A percentile compares a stretch with the other conserved stretches of the same genome.
Evolutionary conservation across 441 rosid species (phyloP).

Genomic region (Populus hybrid): DNA sequence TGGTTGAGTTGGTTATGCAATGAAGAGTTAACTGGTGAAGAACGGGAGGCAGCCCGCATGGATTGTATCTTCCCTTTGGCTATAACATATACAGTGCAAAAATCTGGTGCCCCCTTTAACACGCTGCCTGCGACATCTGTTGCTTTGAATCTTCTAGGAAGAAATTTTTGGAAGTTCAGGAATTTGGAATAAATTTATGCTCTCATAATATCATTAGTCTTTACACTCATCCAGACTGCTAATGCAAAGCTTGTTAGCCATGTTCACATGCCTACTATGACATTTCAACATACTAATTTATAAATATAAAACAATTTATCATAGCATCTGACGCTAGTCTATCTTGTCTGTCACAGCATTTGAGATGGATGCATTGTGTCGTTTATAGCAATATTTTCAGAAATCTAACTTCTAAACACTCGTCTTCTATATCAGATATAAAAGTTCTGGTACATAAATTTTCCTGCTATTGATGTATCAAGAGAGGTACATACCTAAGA

Average conservation of each 20-base stretch:
- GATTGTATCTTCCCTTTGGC: constrained; percentile 70
- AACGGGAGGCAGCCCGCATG: constrained; percentile 56
- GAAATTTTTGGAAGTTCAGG: neutral
- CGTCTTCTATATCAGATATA: neutral
- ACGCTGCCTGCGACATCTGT: constrained; percentile 52
- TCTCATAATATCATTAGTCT: neutral
- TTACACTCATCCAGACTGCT: neutral
- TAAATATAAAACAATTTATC: neutral
- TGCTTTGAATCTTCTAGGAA: constrained; percentile 54
- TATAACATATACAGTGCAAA: constrained; percentile 60
- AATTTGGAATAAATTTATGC: neutral
- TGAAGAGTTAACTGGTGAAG: constrained; percentile 52
- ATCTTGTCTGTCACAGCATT: neutral
- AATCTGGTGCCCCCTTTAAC: constrained; percentile 72
- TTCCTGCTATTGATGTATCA: neutral
- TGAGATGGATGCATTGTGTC: neutral
- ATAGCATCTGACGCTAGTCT: neutral
- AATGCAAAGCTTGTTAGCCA: neutral
- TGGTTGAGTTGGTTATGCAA: constrained; percentile 38
- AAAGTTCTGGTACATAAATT: neutral
- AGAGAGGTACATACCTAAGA: constrained; percentile 48
- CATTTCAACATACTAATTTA: neutral
- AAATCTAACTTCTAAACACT: neutral
- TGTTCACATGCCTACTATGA: neutral
- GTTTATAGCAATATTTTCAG: neutral